Percentiles rank a stretch among this genome's conserved stretches.
Evolutionary conservation across 495 filamentous ascomycete species (phyloP).

Genomic region (Venustampulla echinocandica): DNA sequence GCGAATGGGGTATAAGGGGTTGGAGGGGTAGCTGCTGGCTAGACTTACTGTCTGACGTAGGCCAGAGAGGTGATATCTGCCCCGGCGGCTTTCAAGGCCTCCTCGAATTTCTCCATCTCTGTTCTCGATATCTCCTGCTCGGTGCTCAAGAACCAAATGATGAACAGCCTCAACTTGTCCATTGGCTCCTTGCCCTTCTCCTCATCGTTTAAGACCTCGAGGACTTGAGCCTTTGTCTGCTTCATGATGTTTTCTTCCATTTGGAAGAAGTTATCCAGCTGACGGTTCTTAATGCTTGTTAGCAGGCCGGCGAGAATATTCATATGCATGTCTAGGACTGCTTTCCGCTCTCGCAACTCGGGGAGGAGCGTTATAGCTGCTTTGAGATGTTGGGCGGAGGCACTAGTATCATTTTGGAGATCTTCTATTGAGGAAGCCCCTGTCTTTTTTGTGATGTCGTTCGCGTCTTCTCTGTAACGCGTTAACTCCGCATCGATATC

Average conservation of each 20-base stretch:
- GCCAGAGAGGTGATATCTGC: conserved; percentile 66
- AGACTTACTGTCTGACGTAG: conserved; percentile 69
- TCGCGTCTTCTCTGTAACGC: conserved; percentile 91
- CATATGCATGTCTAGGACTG: conserved; percentile 96
- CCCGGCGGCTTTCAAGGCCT: conserved; percentile 66
- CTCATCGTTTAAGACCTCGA: conserved; percentile 75
- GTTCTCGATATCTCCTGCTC: conserved; percentile 76
- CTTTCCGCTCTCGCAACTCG: conserved; percentile 86
- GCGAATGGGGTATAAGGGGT: too few species aligned
- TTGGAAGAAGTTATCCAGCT: conserved; percentile 94
- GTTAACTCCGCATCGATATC: conserved; percentile 90
- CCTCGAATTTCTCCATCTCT: conserved; percentile 82
- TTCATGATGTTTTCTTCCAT: conserved; percentile 91
- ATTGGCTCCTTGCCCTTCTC: conserved; percentile 74
- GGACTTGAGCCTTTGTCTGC: conserved; percentile 80
- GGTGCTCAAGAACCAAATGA: conserved; percentile 96
- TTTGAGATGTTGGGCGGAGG: conserved; percentile 89
- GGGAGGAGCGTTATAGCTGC: conserved; percentile 88
- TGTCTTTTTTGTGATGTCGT: conserved; percentile 89
- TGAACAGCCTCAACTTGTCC: conserved; percentile 87
- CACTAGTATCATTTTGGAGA: conserved; percentile 77
- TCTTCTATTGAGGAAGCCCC: conserved; percentile 91
- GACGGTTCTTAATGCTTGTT: conserved; percentile 85
- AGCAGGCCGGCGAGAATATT: conserved; percentile 84
- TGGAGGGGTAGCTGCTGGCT: conserved; percentile 25